phyloP scores from a whole-genome alignment of 768 basidiomycete genomes.

The Kwoniella bestiolae region DNA sequence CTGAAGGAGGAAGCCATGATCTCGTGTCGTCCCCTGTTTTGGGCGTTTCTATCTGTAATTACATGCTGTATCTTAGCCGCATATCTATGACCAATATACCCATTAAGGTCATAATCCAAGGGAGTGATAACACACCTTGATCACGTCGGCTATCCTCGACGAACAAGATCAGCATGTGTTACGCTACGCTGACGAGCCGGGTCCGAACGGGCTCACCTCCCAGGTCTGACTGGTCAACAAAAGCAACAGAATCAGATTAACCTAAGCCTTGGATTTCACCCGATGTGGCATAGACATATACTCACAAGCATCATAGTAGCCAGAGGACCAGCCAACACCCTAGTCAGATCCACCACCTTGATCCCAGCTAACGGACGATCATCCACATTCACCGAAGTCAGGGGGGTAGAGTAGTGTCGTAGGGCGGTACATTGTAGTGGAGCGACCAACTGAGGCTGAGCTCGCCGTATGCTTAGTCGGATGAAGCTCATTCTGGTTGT shows the following conservation, averaged over 20 bases:
- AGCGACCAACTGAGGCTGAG: too few relatives aligned
- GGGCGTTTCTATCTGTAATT: slow-evolving; percentile 55
- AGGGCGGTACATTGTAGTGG: too few relatives aligned
- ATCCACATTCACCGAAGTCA: slow-evolving; percentile 8
- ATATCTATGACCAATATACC: too few relatives aligned
- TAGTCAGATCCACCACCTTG: slow-evolving; percentile 83
- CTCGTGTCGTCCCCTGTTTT: slow-evolving; percentile 83
- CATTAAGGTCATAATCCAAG: too few relatives aligned
- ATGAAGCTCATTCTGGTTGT: not conserved
- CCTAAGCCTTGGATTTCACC: too few relatives aligned
- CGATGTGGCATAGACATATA: too few relatives aligned
- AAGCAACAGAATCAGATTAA: not conserved
- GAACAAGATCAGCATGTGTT: slow-evolving; percentile 5
- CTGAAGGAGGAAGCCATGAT: slow-evolving; percentile 52
- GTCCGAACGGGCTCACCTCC: slow-evolving; percentile 37
- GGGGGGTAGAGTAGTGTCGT: too few relatives aligned
- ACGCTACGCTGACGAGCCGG: not conserved
- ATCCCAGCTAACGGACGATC: slow-evolving; percentile 71
- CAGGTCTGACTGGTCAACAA: slow-evolving; percentile 40
- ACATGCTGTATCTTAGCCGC: too few relatives aligned
- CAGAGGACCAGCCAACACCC: slow-evolving; percentile 88
- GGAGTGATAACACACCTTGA: slow-evolving; percentile 72
- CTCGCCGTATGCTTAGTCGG: not conserved
- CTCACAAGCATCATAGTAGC: slow-evolving; percentile 87
- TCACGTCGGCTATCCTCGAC: slow-evolving; percentile 70